phyloP scores from a whole-genome alignment of 2,329 filamentous ascomycete species.

The Clarireedia sp. region DNA sequence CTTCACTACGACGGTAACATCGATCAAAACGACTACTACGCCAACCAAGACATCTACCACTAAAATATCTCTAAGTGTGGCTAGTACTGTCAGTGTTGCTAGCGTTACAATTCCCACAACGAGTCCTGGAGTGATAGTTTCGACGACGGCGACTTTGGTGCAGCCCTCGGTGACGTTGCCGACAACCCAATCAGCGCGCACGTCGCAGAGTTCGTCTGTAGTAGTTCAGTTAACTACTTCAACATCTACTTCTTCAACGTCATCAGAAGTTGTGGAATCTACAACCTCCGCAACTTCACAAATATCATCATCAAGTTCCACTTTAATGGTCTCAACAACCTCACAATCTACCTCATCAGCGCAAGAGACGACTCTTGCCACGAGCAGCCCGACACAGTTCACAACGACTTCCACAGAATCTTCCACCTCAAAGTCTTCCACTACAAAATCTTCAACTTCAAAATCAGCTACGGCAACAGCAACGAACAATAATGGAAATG shows the following conservation, averaged over 20 bases:
- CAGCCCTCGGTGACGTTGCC: no score
- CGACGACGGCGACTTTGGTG: background rate
- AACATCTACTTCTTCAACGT: background rate
- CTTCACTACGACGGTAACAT: constrained; percentile 9
- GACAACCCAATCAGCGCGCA: no score
- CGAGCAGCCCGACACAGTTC: background rate
- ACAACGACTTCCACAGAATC: background rate
- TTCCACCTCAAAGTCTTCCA: background rate
- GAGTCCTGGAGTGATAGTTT: background rate
- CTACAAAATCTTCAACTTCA: background rate
- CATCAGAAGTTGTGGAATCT: background rate
- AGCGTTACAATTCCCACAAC: constrained; percentile 4
- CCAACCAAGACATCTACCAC: constrained; percentile 3
- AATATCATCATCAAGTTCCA: background rate
- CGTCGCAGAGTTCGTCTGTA: background rate
- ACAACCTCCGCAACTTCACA: background rate
- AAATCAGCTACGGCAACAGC: background rate
- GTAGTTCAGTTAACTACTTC: background rate
- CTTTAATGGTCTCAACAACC: background rate
- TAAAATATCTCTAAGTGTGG: constrained; percentile 6
- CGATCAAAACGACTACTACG: constrained; percentile 1
- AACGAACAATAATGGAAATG: background rate
- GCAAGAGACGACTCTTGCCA: no score
- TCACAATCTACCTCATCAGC: background rate
- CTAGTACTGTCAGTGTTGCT: background rate